These are phyloP conservation scores for Erysiphe pulchra DNA, from an alignment of 2,329 filamentous ascomycete species.

Conservation along the genomic window DNA sequence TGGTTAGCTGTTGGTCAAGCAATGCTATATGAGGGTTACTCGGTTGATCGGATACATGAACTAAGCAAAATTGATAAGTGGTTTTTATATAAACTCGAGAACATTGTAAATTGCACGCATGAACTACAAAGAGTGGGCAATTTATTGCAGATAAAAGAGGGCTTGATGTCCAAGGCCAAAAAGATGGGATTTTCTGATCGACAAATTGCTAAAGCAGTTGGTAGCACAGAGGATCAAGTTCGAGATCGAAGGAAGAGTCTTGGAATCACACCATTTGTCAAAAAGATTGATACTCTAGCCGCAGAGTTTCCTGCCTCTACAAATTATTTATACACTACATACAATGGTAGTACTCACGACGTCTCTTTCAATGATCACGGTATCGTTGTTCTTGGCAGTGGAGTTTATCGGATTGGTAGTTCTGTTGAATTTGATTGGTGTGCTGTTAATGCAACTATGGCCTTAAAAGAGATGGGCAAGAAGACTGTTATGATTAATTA, in stretches of 20 bases:
- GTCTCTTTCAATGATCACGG: constrained; percentile 68
- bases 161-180: constrained; percentile 62
- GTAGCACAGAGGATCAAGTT: constrained; percentile 79
- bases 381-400: constrained; percentile 76
- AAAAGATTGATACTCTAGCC: constrained; percentile 96
- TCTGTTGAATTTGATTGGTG: constrained; percentile 99
- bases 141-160: constrained; percentile 48
- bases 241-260: constrained; percentile 62
- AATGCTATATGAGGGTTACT: constrained; percentile 84
- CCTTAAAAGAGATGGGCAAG: constrained; percentile 54
- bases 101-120: constrained; percentile 69
- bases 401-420: constrained; percentile 89
- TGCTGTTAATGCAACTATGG: constrained; percentile 79
- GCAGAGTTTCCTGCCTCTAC: constrained; percentile 87
- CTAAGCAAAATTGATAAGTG: constrained; percentile 97
- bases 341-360: constrained; percentile 75
- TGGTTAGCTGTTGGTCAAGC: constrained; percentile 95
- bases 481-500: constrained; percentile 96
- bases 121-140: constrained; percentile 30
- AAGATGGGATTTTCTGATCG: constrained; percentile 83
- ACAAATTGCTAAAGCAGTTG: constrained; percentile 82
- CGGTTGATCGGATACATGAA: constrained; percentile 92
- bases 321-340: constrained; percentile 91
- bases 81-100: constrained; percentile 85
- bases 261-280: constrained; percentile 69